Conservation (phyloP, 2,329 filamentous ascomycete species). For the Cladosporium sp. region DNA sequence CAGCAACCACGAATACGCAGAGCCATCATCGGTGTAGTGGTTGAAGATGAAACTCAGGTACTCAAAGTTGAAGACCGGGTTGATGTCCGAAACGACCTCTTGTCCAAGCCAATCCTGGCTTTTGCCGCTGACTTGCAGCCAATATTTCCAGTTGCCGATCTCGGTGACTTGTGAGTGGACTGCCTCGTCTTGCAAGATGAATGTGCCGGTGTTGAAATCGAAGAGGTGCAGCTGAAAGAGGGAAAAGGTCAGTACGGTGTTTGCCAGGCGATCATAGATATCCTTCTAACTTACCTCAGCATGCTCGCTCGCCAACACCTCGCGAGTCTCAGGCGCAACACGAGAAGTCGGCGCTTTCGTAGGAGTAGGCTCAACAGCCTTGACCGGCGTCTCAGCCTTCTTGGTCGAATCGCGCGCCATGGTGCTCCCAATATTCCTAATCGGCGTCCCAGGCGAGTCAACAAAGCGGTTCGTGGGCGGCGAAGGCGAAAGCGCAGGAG, state of each 20-base stretch:
- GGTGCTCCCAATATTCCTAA: constrained; percentile 22
- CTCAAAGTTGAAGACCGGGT: constrained; percentile 98
- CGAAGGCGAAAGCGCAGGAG: constrained; percentile 31
- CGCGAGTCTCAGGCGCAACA: constrained; percentile 65
- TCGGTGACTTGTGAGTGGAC: constrained; percentile 82
- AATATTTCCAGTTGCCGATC: constrained; percentile 90
- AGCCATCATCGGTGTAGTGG: constrained; percentile 83
- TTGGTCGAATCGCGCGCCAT: constrained; percentile 35
- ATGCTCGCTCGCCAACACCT: constrained; percentile 71
- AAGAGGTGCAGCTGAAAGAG: constrained; percentile 69
- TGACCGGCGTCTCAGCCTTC: constrained; percentile 33
- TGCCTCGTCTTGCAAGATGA: constrained; percentile 73
- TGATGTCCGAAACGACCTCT: constrained; percentile 83
- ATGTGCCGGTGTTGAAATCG: constrained; percentile 83
- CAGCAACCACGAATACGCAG: constrained; percentile 92
- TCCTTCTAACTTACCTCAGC: constrained; percentile 56
- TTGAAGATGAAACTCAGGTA: constrained; percentile 99
- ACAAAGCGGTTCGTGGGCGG: neutral
- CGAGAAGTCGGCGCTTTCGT: constrained; percentile 62
- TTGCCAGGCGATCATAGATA: neutral
- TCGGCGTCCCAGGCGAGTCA: constrained; percentile 17
- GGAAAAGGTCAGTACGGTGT: neutral
- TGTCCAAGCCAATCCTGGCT: constrained; percentile 85
- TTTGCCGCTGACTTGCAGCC: constrained; percentile 78
- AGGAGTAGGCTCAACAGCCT: constrained; percentile 44